Base-by-base conservation (phyloP, 129 eudicot genomes). In the Chrysanthemum seticuspe region DNA sequence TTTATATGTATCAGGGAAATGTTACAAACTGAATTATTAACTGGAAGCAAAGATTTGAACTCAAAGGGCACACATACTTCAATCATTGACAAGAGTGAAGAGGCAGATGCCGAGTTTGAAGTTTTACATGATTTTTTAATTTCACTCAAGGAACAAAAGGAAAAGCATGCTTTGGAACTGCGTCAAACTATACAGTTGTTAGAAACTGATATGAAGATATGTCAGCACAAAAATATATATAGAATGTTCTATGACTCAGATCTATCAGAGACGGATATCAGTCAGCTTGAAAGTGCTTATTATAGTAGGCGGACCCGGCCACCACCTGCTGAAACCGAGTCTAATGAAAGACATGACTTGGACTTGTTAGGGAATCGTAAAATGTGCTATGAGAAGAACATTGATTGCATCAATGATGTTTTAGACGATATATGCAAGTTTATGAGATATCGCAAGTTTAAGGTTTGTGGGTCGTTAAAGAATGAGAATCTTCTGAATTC, bases 201-300 rank as follows among this genome's bases (percentile, higher is more conserved):
- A 45, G 88, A 90, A 71, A 64, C 79, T 13, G 93, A 90, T 66
- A 79, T 87, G 44, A 63, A 72, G 54, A 84, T 77, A 67, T 78
- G 85, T 72, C 82, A 83, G 40, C 74, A 56, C 36, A 57, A 76
- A 52, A 73, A 73, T 34, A 23, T 14, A 54, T 6, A 0, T 6
- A 54, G 60, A 54, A 54, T 74, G 53, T 47, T 40, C 2, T 50
- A 14, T 47, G 61, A 19, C 6, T 16, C 73, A 25, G 73, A 84
- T 48, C 48, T 25, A 52, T 27, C 66, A 19, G 63, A 58, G 63
- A 71, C 62, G n/a, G 76, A 74, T 53, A 40, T 40, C 10, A 40
- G 59, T 56, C 82, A 84, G 49, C 92, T 89, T 18, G 92, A 84
- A 82, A 78, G 70, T 62, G 85, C 89, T 54, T 89, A 89, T 76